Percentiles rank a stretch among this genome's conserved stretches.
These are phyloP conservation scores for Cicer cuneatum DNA, from an alignment of 306 rosid genomes.

Conservation along the genomic window DNA sequence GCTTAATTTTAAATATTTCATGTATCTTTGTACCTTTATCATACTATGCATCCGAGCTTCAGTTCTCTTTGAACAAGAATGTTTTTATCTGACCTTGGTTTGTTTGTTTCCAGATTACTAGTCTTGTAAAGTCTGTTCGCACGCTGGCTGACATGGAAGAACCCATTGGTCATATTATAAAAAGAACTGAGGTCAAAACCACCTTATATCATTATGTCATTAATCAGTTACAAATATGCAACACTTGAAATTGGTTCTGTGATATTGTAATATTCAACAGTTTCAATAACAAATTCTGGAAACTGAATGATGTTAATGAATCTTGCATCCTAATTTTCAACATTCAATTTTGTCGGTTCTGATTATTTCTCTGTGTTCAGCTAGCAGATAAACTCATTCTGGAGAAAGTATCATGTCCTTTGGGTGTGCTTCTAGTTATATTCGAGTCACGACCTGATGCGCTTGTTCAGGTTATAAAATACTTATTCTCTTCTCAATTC, in stretches of 20 bases:
- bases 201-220: slow-evolving; percentile 23
- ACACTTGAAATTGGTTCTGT: not conserved
- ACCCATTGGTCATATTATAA: slow-evolving; percentile 76
- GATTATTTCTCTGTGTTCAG: slow-evolving; percentile 60
- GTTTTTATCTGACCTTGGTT: slow-evolving; percentile 33
- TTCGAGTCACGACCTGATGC: slow-evolving; percentile 98
- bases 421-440: slow-evolving; percentile 87
- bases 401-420: slow-evolving; percentile 77
- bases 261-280: slow-evolving; percentile 14
- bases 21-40: not conserved
- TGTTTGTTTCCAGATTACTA: slow-evolving; percentile 60
- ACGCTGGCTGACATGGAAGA: slow-evolving; percentile 84
- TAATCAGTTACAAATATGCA: not conserved
- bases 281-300: not conserved
- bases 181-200: slow-evolving; percentile 75
- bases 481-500: slow-evolving; percentile 23
- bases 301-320: not conserved
- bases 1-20: not conserved
- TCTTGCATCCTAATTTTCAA: not conserved
- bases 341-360: slow-evolving; percentile 39
- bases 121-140: slow-evolving; percentile 80
- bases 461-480: slow-evolving; percentile 79
- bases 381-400: slow-evolving; percentile 76
- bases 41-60: too few species aligned
- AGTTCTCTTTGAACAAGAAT: slow-evolving; percentile 4